Conservation (phyloP, 2,329 filamentous ascomycete species). For the Arachnopeziza araneosa region DNA sequence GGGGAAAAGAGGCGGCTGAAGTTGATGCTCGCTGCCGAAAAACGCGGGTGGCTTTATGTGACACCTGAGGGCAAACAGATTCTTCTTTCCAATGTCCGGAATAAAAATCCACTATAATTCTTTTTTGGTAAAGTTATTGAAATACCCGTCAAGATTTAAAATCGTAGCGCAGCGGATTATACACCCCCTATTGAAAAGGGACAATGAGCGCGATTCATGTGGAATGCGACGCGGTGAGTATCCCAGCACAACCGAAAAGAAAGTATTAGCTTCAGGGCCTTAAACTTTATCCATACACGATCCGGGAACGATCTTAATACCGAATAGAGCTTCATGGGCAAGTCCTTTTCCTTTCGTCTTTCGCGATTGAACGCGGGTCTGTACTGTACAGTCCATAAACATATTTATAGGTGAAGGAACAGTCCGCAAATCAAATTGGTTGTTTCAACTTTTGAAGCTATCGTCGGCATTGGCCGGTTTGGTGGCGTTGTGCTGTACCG, state of each 20-base stretch:
- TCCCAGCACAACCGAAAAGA: no score
- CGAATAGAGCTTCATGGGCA: not conserved
- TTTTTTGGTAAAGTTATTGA: no score
- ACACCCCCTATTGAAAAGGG: no score
- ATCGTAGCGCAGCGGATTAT: no score
- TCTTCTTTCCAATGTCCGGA: no score
- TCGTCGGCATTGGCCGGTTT: not conserved
- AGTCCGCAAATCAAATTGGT: not conserved
- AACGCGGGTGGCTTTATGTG: no score
- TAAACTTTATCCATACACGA: not conserved
- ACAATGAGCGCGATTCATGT: no score
- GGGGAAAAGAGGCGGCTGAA: slow-evolving; percentile 1
- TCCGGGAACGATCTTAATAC: not conserved
- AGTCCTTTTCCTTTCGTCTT: not conserved
- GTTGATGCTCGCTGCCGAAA: not conserved
- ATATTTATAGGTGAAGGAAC: not conserved
- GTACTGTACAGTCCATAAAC: not conserved
- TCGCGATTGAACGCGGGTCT: not conserved
- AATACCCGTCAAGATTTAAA: no score
- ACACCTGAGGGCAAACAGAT: no score
- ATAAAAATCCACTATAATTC: no score
- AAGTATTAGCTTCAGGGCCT: no score
- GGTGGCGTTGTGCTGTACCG: not conserved
- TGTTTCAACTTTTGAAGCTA: not conserved
- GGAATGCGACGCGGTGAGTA: no score